Conservation (phyloP, 169 alveolate species). For the Blepharisma undulans region DNA sequence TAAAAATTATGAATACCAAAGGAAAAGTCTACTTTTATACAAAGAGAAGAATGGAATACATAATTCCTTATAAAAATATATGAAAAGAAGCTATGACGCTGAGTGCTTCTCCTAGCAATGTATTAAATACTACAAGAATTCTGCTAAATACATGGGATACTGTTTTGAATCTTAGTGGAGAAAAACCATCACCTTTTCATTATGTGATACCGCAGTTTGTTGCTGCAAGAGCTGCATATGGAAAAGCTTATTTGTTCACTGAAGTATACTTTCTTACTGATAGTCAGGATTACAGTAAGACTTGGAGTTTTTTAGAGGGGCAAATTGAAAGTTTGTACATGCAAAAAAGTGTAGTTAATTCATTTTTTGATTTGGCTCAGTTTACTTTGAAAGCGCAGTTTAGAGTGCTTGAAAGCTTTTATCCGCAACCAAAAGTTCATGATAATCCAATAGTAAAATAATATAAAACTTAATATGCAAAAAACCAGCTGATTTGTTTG, state of each 20-base stretch:
- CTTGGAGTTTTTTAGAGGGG: background rate
- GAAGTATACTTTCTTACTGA: background rate
- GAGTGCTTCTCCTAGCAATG: background rate
- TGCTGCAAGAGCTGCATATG: background rate
- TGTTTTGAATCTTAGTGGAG: background rate
- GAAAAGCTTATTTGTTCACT: background rate
- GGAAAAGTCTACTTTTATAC: background rate
- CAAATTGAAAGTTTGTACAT: background rate
- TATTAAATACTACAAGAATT: background rate
- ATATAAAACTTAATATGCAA: too few species aligned
- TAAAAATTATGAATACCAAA: background rate
- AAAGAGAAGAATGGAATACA: background rate
- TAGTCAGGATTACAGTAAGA: background rate
- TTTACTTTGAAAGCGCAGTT: background rate
- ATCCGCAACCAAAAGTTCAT: background rate
- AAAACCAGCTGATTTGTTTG: too few species aligned
- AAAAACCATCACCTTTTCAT: background rate
- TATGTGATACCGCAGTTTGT: background rate
- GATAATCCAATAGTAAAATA: background rate
- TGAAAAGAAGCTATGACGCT: background rate
- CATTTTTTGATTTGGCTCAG: background rate
- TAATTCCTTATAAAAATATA: background rate
- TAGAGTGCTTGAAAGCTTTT: background rate
- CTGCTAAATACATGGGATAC: background rate
- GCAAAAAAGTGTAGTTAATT: background rate